Evolutionary conservation across 2,329 filamentous ascomycete species (phyloP).

Genomic region (Botrytis porri): DNA sequence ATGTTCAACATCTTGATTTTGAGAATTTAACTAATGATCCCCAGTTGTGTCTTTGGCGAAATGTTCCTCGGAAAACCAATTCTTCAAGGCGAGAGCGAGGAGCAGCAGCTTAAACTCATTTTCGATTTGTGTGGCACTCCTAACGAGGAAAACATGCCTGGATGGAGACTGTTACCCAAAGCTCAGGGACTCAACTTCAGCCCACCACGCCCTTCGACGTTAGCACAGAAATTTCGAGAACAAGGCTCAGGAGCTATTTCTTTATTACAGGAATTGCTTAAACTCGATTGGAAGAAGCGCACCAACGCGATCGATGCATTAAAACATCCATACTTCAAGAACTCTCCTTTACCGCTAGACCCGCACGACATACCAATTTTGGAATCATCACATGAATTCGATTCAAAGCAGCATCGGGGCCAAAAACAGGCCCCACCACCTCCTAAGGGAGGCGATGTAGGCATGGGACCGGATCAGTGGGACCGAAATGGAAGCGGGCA

Average conservation of each 20-base stretch:
- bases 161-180: slow-evolving; percentile 79
- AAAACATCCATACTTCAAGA: slow-evolving; percentile 87
- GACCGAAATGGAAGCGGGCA: slow-evolving; percentile 33
- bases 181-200: slow-evolving; percentile 67
- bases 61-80: slow-evolving; percentile 96
- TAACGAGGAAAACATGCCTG: slow-evolving; percentile 87
- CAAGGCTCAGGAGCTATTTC: slow-evolving; percentile 71
- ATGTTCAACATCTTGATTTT: slow-evolving; percentile 40
- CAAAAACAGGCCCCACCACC: slow-evolving; percentile 82
- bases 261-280: slow-evolving; percentile 77
- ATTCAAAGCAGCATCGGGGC: slow-evolving; percentile 84
- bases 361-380: slow-evolving; percentile 88
- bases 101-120: slow-evolving; percentile 87
- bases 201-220: slow-evolving; percentile 58
- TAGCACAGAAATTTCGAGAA: slow-evolving; percentile 72
- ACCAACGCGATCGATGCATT: slow-evolving; percentile 94
- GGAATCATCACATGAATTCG: slow-evolving; percentile 95
- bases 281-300: slow-evolving; percentile 81
- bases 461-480: slow-evolving; percentile 56
- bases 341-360: slow-evolving; percentile 70
- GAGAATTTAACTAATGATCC: slow-evolving; percentile 28
- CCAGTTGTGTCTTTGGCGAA: slow-evolving; percentile 93
- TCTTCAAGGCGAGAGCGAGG: slow-evolving; percentile 81
- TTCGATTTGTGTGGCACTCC: slow-evolving; percentile 91
- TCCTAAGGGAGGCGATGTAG: slow-evolving; percentile 86